phyloP scores from a whole-genome alignment of 768 basidiomycete genomes.

The Asterophora lycoperdoides region DNA sequence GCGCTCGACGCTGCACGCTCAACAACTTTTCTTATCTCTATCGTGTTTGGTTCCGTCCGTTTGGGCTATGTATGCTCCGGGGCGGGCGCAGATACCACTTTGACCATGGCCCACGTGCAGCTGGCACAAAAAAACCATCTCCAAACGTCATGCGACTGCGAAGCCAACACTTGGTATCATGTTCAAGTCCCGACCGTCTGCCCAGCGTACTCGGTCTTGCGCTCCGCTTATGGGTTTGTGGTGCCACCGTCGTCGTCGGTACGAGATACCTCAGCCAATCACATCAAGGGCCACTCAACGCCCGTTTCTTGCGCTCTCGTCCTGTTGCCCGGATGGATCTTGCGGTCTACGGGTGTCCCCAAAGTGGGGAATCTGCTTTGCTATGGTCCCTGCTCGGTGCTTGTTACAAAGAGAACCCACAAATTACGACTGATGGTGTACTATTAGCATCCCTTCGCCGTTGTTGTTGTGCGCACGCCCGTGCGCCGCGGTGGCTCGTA shows the following conservation, averaged over 20 bases:
- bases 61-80: background rate
- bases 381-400: too few relatives aligned
- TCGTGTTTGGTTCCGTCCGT: constrained; percentile 11
- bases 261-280: background rate
- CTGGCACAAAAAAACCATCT: background rate
- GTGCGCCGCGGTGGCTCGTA: background rate
- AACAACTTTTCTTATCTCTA: background rate
- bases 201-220: background rate
- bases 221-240: background rate
- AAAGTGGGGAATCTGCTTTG: too few relatives aligned
- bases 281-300: background rate
- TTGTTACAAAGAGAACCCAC: too few relatives aligned
- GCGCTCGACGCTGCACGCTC: background rate
- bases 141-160: background rate
- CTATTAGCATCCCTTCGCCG: background rate
- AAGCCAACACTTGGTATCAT: too few relatives aligned
- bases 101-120: background rate
- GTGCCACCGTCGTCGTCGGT: background rate
- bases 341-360: background rate
- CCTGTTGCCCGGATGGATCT: constrained; percentile 1
- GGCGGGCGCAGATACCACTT: background rate
- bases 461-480: background rate
- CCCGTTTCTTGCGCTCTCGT: background rate
- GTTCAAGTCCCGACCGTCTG: too few relatives aligned
- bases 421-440: background rate